Evolutionary conservation across 2,329 filamentous ascomycete species (phyloP).

Genomic region (Byssoonygena ceratinophila): DNA sequence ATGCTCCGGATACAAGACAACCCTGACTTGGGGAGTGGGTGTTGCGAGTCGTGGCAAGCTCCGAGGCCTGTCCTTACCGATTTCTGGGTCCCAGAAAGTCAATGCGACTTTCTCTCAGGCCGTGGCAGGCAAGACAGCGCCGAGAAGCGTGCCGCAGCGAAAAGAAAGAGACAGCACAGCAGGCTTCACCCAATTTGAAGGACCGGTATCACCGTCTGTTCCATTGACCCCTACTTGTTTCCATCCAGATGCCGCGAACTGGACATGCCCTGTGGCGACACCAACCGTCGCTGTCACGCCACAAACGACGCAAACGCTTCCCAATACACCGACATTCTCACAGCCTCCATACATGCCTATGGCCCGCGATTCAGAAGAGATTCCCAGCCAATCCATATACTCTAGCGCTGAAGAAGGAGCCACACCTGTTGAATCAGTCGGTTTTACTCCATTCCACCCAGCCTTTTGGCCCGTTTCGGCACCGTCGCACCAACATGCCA

Average conservation of each 20-base stretch:
- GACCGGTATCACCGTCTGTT: neutral
- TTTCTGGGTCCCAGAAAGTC: conserved; percentile 40
- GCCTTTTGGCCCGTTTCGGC: neutral
- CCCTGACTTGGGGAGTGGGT: conserved; percentile 90
- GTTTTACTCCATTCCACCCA: neutral
- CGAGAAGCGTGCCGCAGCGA: conserved; percentile 1
- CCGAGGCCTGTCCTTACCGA: conserved; percentile 67
- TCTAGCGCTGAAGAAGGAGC: neutral
- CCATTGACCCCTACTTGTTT: neutral
- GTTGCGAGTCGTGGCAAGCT: conserved; percentile 94
- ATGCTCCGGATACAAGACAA: conserved; percentile 93
- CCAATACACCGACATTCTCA: neutral
- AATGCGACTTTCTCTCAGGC: conserved; percentile 22
- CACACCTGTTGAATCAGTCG: neutral
- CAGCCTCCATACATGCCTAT: neutral
- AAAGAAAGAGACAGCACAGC: neutral
- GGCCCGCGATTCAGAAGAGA: neutral
- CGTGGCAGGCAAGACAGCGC: neutral
- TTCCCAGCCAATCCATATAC: neutral
- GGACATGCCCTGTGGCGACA: neutral
- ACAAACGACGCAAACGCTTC: neutral
- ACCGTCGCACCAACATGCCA: neutral
- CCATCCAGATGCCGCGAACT: neutral
- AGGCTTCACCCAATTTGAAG: neutral
- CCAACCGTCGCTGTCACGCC: neutral